Evolutionary conservation across 2,329 filamentous ascomycete species (phyloP).

Genomic region (Aureobasidium subglaciale): DNA sequence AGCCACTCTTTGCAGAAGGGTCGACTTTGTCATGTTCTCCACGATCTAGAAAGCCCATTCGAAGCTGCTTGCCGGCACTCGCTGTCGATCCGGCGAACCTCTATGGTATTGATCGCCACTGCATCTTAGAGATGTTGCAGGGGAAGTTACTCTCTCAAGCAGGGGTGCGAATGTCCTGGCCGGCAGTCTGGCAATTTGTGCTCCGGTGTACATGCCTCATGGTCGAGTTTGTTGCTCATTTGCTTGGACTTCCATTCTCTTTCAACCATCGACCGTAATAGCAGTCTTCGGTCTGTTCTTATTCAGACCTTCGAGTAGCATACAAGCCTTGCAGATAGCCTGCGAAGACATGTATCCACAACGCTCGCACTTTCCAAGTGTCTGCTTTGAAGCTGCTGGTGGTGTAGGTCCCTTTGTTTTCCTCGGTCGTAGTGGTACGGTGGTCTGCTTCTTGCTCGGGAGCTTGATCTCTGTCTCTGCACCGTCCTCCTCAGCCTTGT

Average conservation of each 20-base stretch:
- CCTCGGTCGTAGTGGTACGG: constrained; percentile 26
- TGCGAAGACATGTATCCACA: constrained; percentile 97
- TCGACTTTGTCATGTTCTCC: too few species aligned
- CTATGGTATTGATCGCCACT: too few species aligned
- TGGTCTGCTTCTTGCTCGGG: constrained; percentile 2
- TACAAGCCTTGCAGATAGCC: constrained; percentile 86
- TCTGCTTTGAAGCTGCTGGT: constrained; percentile 49
- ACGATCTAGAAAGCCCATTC: too few species aligned
- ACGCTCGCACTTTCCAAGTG: constrained; percentile 72
- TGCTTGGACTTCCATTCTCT: neutral
- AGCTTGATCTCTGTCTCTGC: constrained; percentile 60
- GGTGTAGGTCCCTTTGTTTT: constrained; percentile 26
- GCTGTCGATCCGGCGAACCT: too few species aligned
- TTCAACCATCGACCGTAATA: constrained; percentile 27
- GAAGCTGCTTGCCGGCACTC: neutral
- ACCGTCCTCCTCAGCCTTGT: constrained; percentile 45
- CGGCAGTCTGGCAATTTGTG: too few species aligned
- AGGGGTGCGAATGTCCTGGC: neutral
- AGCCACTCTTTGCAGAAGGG: too few species aligned
- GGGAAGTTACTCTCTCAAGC: too few species aligned
- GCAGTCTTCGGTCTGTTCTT: constrained; percentile 51
- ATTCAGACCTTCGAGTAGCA: constrained; percentile 81
- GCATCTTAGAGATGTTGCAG: too few species aligned
- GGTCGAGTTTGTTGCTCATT: too few species aligned
- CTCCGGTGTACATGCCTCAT: too few species aligned